phyloP scores from a whole-genome alignment of 192 early-diverging fungal genomes.

The Coemansia aciculifera region DNA sequence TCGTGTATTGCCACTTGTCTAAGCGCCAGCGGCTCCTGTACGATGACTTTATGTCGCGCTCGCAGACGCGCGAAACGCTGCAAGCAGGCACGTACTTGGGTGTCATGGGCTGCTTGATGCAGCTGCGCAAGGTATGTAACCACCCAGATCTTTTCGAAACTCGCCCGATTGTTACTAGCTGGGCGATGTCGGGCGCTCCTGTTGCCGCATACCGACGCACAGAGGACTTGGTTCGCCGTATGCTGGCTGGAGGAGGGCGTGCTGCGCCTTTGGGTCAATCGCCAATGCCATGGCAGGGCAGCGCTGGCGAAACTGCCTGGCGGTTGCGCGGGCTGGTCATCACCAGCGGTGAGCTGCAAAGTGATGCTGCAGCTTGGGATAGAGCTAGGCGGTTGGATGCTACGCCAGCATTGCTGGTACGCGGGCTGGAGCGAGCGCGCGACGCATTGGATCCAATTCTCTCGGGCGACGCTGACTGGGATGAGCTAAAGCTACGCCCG shows the following conservation, averaged over 20 bases:
- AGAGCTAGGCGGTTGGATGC: slow-evolving; percentile 24
- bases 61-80: slow-evolving; percentile 74
- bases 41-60: slow-evolving; percentile 76
- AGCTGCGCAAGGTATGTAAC: slow-evolving; percentile 94
- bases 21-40: slow-evolving; percentile 68
- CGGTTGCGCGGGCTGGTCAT: slow-evolving; percentile 21
- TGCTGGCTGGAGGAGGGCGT: slow-evolving; percentile 9
- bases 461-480: slow-evolving; percentile 18
- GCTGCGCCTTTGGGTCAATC: background rate
- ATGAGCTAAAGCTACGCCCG: slow-evolving; percentile 33
- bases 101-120: slow-evolving; percentile 81
- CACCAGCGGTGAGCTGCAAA: background rate
- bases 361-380: slow-evolving; percentile 8
- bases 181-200: slow-evolving; percentile 62
- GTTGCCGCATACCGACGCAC: slow-evolving; percentile 60
- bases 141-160: slow-evolving; percentile 92
- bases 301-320: slow-evolving; percentile 2
- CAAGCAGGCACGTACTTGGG: slow-evolving; percentile 70
- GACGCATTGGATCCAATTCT: slow-evolving; percentile 15
- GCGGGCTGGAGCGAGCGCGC: slow-evolving; percentile 13
- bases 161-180: slow-evolving; percentile 62
- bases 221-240: slow-evolving; percentile 60
- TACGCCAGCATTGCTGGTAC: slow-evolving; percentile 14
- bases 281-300: slow-evolving; percentile 4
- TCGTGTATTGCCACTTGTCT: slow-evolving; percentile 73